Evolutionary conservation across 306 rosid species (phyloP).

Genomic region (Malus domestica): DNA sequence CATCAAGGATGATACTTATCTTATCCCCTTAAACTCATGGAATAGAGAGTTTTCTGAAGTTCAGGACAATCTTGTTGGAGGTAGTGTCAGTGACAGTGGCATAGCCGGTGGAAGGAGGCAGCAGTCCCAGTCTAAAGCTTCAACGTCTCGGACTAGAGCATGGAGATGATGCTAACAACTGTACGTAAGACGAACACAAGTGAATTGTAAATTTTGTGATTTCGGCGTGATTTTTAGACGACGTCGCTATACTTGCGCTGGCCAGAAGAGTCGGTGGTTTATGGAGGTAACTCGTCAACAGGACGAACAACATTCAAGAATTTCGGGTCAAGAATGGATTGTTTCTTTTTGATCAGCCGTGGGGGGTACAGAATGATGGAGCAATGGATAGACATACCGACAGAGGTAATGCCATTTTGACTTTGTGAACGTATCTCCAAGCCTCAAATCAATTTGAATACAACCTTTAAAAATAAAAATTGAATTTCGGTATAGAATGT

Average conservation of each 20-base stretch:
- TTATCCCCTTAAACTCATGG: conserved; percentile 72
- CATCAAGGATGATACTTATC: conserved; percentile 63
- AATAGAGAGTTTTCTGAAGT: conserved; percentile 60
- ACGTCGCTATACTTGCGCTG: conserved; percentile 13
- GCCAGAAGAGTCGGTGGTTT: neutral
- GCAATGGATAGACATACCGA: neutral
- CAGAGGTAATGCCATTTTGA: neutral
- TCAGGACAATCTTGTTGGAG: conserved; percentile 51
- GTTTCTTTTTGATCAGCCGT: neutral
- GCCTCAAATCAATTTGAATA: conserved; percentile 5
- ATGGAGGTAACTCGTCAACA: neutral
- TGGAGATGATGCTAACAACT: conserved; percentile 27
- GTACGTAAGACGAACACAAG: conserved; percentile 1
- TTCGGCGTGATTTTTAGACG: conserved; percentile 11
- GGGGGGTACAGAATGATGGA: neutral
- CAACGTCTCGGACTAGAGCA: conserved; percentile 31
- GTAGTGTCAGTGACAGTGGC: conserved; percentile 88
- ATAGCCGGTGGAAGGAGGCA: conserved; percentile 45
- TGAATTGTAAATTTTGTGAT: conserved; percentile 1
- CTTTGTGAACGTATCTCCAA: neutral
- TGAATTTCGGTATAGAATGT: neutral
- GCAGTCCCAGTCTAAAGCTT: conserved; percentile 42
- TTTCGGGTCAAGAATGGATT: neutral
- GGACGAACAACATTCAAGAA: neutral
- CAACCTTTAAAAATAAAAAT: neutral